Conservation (phyloP, 2,329 filamentous ascomycete genomes). For the Venturiaceae sp. region DNA sequence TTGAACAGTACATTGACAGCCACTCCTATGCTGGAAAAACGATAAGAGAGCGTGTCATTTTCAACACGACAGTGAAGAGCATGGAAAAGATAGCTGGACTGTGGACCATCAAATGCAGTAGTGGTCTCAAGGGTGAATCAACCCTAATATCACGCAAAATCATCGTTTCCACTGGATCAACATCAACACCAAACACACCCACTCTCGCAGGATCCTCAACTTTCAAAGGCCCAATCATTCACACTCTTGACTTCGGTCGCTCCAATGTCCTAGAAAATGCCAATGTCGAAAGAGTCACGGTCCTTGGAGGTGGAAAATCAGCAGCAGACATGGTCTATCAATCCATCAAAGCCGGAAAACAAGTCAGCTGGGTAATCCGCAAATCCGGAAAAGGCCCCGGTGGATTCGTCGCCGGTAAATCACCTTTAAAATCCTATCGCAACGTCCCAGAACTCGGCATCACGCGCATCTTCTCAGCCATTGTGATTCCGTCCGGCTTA, state of each 20-base stretch:
- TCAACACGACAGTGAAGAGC: not conserved
- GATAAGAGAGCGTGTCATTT: not conserved
- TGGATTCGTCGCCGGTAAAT: constrained; percentile 18
- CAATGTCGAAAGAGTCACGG: constrained; percentile 16
- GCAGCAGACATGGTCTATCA: constrained; percentile 29
- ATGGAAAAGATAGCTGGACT: constrained; percentile 8
- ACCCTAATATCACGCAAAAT: no score
- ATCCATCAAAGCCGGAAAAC: constrained; percentile 21
- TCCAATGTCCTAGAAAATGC: constrained; percentile 15
- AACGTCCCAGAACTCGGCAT: no score
- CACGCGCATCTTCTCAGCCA: no score
- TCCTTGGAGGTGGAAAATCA: constrained; percentile 28
- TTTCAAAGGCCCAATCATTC: constrained; percentile 21
- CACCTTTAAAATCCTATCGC: no score
- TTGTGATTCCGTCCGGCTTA: no score
- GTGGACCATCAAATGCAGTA: no score
- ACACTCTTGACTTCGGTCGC: constrained; percentile 23
- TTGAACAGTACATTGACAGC: not conserved
- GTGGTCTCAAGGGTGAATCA: no score
- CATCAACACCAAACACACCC: constrained; percentile 19
- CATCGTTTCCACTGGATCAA: constrained; percentile 16
- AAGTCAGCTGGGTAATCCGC: constrained; percentile 25
- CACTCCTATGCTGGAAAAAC: not conserved
- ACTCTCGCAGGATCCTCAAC: constrained; percentile 13
- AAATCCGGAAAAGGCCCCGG: constrained; percentile 20